Percentiles rank a stretch among this genome's conserved stretches.
Evolutionary conservation across 2,329 filamentous ascomycete species (phyloP).

Genomic region (Epichloe gansuensis): DNA sequence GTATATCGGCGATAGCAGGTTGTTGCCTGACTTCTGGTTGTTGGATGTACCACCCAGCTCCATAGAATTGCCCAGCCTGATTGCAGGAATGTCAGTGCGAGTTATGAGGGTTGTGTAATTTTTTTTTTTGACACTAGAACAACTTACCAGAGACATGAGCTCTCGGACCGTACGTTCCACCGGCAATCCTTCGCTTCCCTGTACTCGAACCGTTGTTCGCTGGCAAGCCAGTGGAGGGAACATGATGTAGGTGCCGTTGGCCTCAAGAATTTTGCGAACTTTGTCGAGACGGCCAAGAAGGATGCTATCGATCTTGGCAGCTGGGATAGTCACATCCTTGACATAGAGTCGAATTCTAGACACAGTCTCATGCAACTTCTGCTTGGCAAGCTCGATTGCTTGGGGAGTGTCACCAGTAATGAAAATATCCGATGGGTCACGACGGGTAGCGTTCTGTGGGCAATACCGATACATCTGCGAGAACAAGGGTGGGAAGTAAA

Average conservation of each 20-base stretch:
- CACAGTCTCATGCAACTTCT: conserved; percentile 79
- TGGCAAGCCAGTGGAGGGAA: conserved; percentile 81
- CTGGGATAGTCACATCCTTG: conserved; percentile 83
- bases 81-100: background rate
- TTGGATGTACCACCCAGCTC: conserved; percentile 89
- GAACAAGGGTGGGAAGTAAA: conserved; percentile 95
- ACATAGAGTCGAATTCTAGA: conserved; percentile 70
- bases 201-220: conserved; percentile 74
- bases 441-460: conserved; percentile 65
- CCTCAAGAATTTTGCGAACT: conserved; percentile 94
- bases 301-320: conserved; percentile 91
- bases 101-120: background rate
- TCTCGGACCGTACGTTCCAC: conserved; percentile 92
- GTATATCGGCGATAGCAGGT: conserved; percentile 60
- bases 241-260: conserved; percentile 88
- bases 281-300: conserved; percentile 86
- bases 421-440: conserved; percentile 82
- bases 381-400: conserved; percentile 78
- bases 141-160: conserved; percentile 78
- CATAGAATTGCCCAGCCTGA: conserved; percentile 93
- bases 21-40: conserved; percentile 54
- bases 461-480: conserved; percentile 85
- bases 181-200: conserved; percentile 85
- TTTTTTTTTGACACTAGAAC: background rate
- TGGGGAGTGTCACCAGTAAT: conserved; percentile 85